phyloP scores from a whole-genome alignment of 306 rosid species.

The cucumber (Cucumis sativus) region DNA sequence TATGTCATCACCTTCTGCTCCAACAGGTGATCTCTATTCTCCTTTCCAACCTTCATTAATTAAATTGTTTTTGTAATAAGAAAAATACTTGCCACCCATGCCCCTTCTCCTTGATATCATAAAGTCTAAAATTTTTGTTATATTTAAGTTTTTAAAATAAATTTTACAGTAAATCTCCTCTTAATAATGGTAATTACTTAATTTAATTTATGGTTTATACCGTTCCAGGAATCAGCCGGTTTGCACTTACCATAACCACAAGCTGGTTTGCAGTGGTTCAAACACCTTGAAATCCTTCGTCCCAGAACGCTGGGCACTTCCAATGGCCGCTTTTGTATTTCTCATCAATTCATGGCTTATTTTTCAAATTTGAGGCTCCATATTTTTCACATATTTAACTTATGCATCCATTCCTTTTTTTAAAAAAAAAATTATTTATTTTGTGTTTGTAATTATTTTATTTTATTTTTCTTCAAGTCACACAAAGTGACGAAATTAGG shows the following conservation, averaged over 20 bases:
- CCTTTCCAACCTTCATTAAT: too few species aligned
- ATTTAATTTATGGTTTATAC: too few species aligned
- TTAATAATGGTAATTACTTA: too few species aligned
- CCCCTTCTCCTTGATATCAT: too few species aligned
- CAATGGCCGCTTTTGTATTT: constrained; percentile 14
- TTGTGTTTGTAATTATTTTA: too few species aligned
- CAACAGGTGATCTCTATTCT: constrained; percentile 22
- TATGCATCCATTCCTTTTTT: neutral
- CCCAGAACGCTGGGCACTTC: constrained; percentile 27
- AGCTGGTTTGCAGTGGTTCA: constrained; percentile 59
- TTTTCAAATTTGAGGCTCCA: neutral
- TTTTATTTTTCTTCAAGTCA: neutral
- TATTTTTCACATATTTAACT: neutral
- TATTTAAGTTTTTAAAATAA: too few species aligned
- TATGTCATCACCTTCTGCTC: constrained; percentile 68
- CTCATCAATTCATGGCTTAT: constrained; percentile 15
- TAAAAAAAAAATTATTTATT: too few species aligned
- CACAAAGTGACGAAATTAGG: too few species aligned
- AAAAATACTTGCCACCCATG: too few species aligned
- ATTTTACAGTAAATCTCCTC: too few species aligned
- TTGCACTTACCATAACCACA: constrained; percentile 51
- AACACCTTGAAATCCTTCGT: constrained; percentile 21
- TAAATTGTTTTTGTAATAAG: too few species aligned
- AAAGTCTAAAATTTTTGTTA: too few species aligned
- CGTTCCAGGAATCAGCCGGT: constrained; percentile 45